A percentile compares a stretch with the other conserved stretches of the same genome.
Evolutionary conservation across 306 rosid species (phyloP).

Genomic region (Prunus kanzakura): DNA sequence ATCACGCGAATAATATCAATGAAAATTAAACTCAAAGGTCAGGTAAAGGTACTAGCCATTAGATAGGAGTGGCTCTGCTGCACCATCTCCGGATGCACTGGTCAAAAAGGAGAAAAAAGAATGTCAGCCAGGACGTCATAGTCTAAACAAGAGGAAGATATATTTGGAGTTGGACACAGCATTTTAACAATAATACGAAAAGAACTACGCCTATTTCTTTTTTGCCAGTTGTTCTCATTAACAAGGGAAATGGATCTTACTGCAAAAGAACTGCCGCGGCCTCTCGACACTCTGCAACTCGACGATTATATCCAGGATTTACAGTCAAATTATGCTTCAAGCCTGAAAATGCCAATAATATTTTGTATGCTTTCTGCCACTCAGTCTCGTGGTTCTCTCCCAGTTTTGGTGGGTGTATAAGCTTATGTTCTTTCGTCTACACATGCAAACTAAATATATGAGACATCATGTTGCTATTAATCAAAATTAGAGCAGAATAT

Average conservation of each 20-base stretch:
- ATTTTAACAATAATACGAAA: background rate
- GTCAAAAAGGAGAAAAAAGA: conserved; percentile 24
- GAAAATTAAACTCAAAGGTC: conserved; percentile 27
- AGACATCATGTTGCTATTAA: conserved; percentile 21
- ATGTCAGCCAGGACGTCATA: conserved; percentile 11
- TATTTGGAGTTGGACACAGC: background rate
- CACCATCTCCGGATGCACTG: conserved; percentile 66
- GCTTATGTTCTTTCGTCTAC: conserved; percentile 77
- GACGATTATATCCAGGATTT: conserved; percentile 81
- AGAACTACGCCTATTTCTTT: no score
- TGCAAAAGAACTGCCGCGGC: conserved; percentile 71
- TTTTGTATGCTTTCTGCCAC: conserved; percentile 49
- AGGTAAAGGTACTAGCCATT: conserved; percentile 58
- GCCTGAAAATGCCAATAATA: conserved; percentile 90
- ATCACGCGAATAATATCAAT: conserved; percentile 5
- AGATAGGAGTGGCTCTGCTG: conserved; percentile 57
- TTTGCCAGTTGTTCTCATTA: background rate
- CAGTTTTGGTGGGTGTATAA: conserved; percentile 47
- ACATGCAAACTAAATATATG: conserved; percentile 30
- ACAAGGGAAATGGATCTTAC: conserved; percentile 40
- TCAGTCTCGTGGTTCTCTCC: conserved; percentile 29
- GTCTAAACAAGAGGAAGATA: background rate
- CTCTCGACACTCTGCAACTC: conserved; percentile 87
- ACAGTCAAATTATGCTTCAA: conserved; percentile 75
- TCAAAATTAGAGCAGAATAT: conserved; percentile 11